Percentiles rank a stretch among this genome's conserved stretches.
Evolutionary conservation across 176 grass and related monocot species (phyloP).

Genomic region (Musa schizocarpa): DNA sequence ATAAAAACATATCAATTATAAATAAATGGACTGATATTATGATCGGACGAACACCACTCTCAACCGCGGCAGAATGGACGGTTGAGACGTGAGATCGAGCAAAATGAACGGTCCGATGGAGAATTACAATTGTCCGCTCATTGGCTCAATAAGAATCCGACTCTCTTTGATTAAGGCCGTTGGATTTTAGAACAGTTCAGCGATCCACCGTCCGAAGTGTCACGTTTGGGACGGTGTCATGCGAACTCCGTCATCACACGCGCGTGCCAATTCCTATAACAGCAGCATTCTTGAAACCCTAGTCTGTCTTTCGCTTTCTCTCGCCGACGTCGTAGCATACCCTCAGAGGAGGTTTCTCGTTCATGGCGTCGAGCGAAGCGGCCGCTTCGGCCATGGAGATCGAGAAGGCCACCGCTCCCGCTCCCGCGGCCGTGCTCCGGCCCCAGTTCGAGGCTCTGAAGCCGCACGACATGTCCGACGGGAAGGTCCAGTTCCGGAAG

Average conservation of each 20-base stretch:
- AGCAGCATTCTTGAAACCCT: neutral
- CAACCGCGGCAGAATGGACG: too few relatives aligned
- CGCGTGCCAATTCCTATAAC: neutral
- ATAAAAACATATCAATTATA: too few relatives aligned
- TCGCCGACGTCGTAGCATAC: neutral
- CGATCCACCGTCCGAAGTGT: neutral
- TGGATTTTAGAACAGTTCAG: neutral
- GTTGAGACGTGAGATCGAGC: neutral
- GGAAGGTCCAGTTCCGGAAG: slow-evolving; percentile 56
- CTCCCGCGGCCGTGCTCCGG: neutral
- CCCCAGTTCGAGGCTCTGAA: slow-evolving; percentile 50
- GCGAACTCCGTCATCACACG: neutral
- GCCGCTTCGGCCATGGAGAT: neutral
- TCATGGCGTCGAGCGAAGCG: neutral
- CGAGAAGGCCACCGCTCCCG: neutral
- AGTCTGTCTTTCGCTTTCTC: neutral
- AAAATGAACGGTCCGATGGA: neutral
- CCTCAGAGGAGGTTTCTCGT: neutral
- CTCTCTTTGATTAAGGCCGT: neutral
- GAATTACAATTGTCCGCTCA: neutral
- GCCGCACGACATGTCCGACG: slow-evolving; percentile 64
- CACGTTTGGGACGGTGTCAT: too few relatives aligned
- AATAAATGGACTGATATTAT: too few relatives aligned
- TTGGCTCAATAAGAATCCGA: too few relatives aligned
- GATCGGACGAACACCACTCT: too few relatives aligned